A percentile compares a stretch with the other conserved stretches of the same genome.
Evolutionary conservation across 2,329 filamentous ascomycete genomes (phyloP).

Genomic region (Zymoseptoria pseudotritici): DNA sequence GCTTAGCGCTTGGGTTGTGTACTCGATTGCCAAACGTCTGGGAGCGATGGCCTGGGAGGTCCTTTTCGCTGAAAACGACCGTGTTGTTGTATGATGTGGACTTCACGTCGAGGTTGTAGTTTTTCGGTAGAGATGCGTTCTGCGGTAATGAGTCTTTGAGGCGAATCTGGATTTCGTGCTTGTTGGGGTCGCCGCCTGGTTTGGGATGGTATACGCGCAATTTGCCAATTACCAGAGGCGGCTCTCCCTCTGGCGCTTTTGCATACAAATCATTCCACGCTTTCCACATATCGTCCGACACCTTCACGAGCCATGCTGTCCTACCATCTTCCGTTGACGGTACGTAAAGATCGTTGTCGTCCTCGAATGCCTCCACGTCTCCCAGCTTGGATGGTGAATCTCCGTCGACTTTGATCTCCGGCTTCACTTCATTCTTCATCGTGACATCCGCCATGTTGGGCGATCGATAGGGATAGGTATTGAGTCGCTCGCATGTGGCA

Average conservation of each 20-base stretch:
- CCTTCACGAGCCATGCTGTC: conserved; percentile 60
- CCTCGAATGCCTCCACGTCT: conserved; percentile 28
- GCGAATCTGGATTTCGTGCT: conserved; percentile 53
- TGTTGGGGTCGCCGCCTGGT: conserved; percentile 13
- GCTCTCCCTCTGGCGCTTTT: conserved; percentile 43
- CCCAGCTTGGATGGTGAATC: conserved; percentile 16
- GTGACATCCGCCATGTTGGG: not conserved
- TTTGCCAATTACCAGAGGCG: conserved; percentile 71
- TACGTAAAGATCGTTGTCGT: conserved; percentile 27
- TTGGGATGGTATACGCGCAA: conserved; percentile 43
- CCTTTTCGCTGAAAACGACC: conserved; percentile 88
- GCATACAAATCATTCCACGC: conserved; percentile 69
- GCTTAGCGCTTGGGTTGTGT: conserved; percentile 10
- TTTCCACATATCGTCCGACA: conserved; percentile 75
- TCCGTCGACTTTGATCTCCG: conserved; percentile 16
- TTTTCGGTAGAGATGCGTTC: conserved; percentile 72
- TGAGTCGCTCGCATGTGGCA: not conserved
- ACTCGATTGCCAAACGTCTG: conserved; percentile 13
- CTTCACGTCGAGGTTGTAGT: conserved; percentile 73
- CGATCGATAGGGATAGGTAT: not conserved
- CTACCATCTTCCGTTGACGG: conserved; percentile 9
- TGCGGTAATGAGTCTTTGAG: conserved; percentile 56
- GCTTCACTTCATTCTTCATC: conserved; percentile 12
- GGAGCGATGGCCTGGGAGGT: conserved; percentile 58
- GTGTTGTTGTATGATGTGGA: conserved; percentile 68